Conservation (phyloP, 371 early-diverging fungal genomes). For the Dichotomocladium elegans region DNA sequence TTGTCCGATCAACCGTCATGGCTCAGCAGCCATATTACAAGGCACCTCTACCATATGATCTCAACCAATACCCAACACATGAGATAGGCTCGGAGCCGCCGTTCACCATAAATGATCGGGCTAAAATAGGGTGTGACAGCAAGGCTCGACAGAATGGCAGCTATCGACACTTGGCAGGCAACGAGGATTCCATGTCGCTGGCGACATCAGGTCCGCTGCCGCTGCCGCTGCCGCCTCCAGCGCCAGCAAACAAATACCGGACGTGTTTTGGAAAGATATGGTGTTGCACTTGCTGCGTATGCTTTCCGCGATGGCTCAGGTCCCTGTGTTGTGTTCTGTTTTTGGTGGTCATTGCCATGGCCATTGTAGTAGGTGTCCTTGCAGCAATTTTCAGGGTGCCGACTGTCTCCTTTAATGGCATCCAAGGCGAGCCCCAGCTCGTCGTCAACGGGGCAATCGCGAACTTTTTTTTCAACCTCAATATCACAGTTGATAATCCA, state of each 20-base stretch:
- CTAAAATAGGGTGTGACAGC: too few relatives aligned
- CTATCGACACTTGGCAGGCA: too few relatives aligned
- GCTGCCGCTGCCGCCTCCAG: too few relatives aligned
- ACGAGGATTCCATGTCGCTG: too few relatives aligned
- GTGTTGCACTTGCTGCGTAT: constrained; percentile 49
- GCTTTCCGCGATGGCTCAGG: constrained; percentile 45
- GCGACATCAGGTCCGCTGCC: too few relatives aligned
- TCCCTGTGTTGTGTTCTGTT: constrained; percentile 39
- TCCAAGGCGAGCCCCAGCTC: constrained; percentile 24
- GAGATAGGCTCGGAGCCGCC: too few relatives aligned
- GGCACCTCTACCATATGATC: too few relatives aligned
- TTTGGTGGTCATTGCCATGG: constrained; percentile 32
- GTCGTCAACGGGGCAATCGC: constrained; percentile 20
- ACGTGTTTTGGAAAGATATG: constrained; percentile 42
- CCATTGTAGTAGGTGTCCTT: constrained; percentile 38
- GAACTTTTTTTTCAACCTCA: constrained; percentile 21
- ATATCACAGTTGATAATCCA: constrained; percentile 49
- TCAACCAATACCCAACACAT: too few relatives aligned
- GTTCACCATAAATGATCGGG: too few relatives aligned
- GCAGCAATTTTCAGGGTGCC: constrained; percentile 42
- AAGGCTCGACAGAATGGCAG: too few relatives aligned
- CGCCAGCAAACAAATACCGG: constrained; percentile 13
- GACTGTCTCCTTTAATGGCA: constrained; percentile 29
- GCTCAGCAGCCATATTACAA: too few relatives aligned
- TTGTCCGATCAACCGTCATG: too few relatives aligned